Base-by-base conservation (phyloP, 805 yeast species). In the Blastobotrys robertii region DNA sequence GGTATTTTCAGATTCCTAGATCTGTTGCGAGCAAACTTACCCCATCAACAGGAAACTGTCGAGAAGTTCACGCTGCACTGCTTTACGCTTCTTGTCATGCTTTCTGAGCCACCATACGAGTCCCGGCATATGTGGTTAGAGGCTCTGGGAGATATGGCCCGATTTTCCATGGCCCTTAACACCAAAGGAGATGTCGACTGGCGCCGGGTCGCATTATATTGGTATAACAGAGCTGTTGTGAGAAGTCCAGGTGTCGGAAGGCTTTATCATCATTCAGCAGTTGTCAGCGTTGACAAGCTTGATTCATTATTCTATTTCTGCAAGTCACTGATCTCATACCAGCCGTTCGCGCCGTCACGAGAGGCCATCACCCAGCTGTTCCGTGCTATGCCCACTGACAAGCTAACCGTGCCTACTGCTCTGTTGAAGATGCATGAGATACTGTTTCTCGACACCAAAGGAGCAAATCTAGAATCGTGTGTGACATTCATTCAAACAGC, bases 81-180 rank as follows among this genome's bases (percentile, higher is more conserved):
- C 34, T 50, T 53, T 35, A 38, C 44, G 15, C 33, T 51, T 30
- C 44, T 54, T 30, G 37, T 53, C 4, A 41, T 51, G 50, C 41
- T 54, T 15, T 50, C 48, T 8, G 58, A 54, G 36, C 48, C 50
- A 10, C 55, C 51, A 9, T 53, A 51, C 41, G 55, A 53, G 29
- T 43, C 54, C 8, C 45, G 53, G 2, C 49, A 50, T 33, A 50
- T 51, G 73, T 85, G 95, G 95, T 72, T 79, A 25, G 95, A 85
- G 59, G 81, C 86, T 55, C 63, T 85, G 41, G 95, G 94, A 30
- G 95, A 85, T 58, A 65, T 85, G 50, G 80, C 90, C 30, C 66
- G 94, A 56, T 84, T 85, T 87, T 90, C 94, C 8, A 84, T 85
- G 51, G 92, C 94, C 0, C 65, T 84, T 35, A 84, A 83, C 53